These are phyloP conservation scores for Tylopilus sp. DNA, from an alignment of 768 basidiomycete genomes.

Conservation along the genomic window DNA sequence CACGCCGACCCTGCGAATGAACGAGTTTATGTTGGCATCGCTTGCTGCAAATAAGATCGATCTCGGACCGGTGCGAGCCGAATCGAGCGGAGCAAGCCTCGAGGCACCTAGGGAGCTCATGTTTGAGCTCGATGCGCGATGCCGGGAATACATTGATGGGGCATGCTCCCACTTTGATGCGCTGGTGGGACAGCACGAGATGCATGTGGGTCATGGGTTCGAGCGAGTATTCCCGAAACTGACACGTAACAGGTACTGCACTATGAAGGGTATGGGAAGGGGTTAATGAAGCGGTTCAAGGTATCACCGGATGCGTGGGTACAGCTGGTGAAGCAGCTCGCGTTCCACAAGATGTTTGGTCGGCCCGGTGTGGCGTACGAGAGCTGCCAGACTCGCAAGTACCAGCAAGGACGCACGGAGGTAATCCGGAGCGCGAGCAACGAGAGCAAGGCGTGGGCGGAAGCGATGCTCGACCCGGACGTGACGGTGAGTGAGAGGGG, in stretches of 20 bases:
- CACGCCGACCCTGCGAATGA: constrained; percentile 91
- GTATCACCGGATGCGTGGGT: constrained; percentile 92
- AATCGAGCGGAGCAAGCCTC: constrained; percentile 38
- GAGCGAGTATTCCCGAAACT: not conserved
- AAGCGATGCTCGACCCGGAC: constrained; percentile 74
- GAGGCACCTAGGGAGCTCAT: constrained; percentile 61
- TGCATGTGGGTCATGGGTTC: constrained; percentile 49
- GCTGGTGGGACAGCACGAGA: constrained; percentile 74
- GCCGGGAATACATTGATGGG: constrained; percentile 48
- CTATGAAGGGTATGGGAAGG: constrained; percentile 88
- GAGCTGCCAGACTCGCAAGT: constrained; percentile 91
- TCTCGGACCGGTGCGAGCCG: constrained; percentile 53
- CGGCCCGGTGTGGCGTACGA: constrained; percentile 87
- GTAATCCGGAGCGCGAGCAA: constrained; percentile 84
- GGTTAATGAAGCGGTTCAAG: constrained; percentile 75
- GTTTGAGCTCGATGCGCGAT: constrained; percentile 62
- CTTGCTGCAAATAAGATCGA: constrained; percentile 72
- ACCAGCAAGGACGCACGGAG: constrained; percentile 87
- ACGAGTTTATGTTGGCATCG: constrained; percentile 86
- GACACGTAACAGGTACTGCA: constrained; percentile 58
- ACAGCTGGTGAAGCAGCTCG: constrained; percentile 94
- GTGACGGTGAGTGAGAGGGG: constrained; percentile 39
- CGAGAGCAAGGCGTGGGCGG: constrained; percentile 82
- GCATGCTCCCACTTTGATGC: constrained; percentile 71
- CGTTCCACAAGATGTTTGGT: constrained; percentile 81